Evolutionary conservation across 1,139 yeast species (phyloP).

Genomic region (Lodderomyces elongisporus): DNA sequence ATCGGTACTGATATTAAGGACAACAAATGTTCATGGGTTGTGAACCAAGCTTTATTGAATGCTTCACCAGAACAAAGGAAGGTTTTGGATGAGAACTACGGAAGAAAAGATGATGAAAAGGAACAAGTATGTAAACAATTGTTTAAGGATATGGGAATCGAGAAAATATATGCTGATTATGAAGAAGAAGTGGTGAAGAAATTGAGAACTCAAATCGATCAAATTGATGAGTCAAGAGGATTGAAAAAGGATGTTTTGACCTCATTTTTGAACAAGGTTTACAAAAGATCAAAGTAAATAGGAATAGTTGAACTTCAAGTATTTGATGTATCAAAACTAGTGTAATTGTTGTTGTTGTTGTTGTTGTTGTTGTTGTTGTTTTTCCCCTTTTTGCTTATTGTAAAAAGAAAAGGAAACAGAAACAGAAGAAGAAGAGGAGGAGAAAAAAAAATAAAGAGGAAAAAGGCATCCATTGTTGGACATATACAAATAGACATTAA

Average conservation of each 20-base stretch:
- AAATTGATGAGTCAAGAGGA: slow-evolving; percentile 85
- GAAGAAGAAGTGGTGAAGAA: slow-evolving; percentile 74
- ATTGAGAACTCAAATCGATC: slow-evolving; percentile 58
- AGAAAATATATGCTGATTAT: slow-evolving; percentile 66
- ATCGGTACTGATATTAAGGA: slow-evolving; percentile 98
- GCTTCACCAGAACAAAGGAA: slow-evolving; percentile 79
- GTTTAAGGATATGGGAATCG: slow-evolving; percentile 70
- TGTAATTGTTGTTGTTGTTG: too few species aligned
- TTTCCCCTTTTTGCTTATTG: too few species aligned
- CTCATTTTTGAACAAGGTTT: slow-evolving; percentile 81
- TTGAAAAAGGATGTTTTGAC: slow-evolving; percentile 82
- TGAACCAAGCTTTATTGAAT: slow-evolving; percentile 83
- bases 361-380: too few species aligned
- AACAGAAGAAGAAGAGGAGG: too few species aligned
- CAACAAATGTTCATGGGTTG: slow-evolving; percentile 97
- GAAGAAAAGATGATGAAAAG: slow-evolving; percentile 65
- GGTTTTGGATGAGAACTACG: slow-evolving; percentile 82
- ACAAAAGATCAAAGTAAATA: slow-evolving; percentile 82
- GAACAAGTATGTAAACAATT: slow-evolving; percentile 73
- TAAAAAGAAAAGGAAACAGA: too few species aligned
- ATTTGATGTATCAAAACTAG: too few species aligned
- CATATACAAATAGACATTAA: too few species aligned
- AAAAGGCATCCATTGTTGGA: too few species aligned
- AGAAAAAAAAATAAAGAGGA: too few species aligned
- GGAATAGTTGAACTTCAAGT: too few species aligned